Percentiles rank a stretch among this genome's conserved stretches.
Evolutionary conservation across 768 basidiomycete genomes (phyloP).

Genomic region (Tephrocybe sp.): DNA sequence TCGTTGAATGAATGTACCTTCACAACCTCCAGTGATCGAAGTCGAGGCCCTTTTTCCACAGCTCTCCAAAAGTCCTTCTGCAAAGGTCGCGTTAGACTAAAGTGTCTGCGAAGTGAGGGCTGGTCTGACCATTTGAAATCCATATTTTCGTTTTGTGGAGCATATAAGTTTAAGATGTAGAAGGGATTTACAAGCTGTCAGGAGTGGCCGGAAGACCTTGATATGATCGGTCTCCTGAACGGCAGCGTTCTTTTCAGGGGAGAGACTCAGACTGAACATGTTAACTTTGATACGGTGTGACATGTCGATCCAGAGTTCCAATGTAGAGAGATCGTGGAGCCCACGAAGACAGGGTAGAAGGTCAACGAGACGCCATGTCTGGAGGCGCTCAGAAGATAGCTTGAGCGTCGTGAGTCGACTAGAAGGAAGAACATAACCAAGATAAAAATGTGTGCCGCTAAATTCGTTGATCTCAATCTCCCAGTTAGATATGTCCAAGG

Average conservation of each 20-base stretch:
- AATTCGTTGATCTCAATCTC: conserved; percentile 16
- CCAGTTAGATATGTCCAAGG: conserved; percentile 11
- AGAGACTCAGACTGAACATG: conserved; percentile 2
- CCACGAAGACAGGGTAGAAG: conserved; percentile 14
- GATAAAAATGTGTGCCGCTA: conserved; percentile 18
- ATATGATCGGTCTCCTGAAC: conserved; percentile 20
- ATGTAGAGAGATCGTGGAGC: conserved; percentile 13
- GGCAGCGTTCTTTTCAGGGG: conserved; percentile 13
- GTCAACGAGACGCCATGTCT: conserved; percentile 18
- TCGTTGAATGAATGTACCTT: conserved; percentile 18
- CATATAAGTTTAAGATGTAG: conserved; percentile 21
- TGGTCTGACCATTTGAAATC: conserved; percentile 19
- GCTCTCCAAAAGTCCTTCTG: conserved; percentile 21
- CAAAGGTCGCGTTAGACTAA: background rate
- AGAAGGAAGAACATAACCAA: conserved; percentile 12
- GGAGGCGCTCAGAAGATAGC: conserved; percentile 20
- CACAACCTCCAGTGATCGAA: conserved; percentile 18
- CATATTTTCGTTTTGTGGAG: conserved; percentile 18
- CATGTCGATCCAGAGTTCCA: conserved; percentile 22
- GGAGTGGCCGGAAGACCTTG: conserved; percentile 17
- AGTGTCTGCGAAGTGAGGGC: background rate
- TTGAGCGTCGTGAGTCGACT: conserved; percentile 17
- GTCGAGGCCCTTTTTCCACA: conserved; percentile 16
- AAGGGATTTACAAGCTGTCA: conserved; percentile 16
- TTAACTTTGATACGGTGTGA: conserved; percentile 12